Base-by-base conservation (phyloP, 306 rosid genomes). In the Herpetospermum pedunculosum region DNA sequence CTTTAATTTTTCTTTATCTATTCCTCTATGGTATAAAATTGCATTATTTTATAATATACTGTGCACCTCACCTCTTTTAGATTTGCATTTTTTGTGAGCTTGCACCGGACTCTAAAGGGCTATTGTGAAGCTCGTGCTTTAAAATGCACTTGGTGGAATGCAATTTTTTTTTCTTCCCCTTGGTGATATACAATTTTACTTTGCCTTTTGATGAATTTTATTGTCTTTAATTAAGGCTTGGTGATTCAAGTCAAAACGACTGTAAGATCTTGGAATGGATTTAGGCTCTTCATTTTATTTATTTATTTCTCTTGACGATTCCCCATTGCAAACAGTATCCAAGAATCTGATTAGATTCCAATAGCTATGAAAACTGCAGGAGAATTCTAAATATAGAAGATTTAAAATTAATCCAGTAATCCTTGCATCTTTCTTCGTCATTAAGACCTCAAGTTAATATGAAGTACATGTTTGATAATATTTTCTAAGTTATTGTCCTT, bases 401-500 rank as follows among this genome's bases (percentile, higher is more conserved):
- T n/a, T n/a, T 50, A n/a, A 7, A 50, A 6, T n/a, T n/a, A 50
- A 50, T 19, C 57, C 28, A 50, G 10, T 50, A 50, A 23, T 47
- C 21, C 52, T 47, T 47, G 52, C 57, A 50, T 50, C 19, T 19
- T 50, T 3, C 26, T 8, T 50, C 57, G 19, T 50, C 11, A n/a
- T 50, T 50, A 50, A 50, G 57, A 50, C 38, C 65, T 29, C 11
- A 26, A 26, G 11, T 55, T 25, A 55, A 55, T 55, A 29, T 58
- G 4, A 28, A 7, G 19, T 58, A 28, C 16, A 16, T 58, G 37
- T 28, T 7, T 58, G 10, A 35, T 49, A 41, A 47, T 23, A 21
- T 55, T 43, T 52, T 77, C 49, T 40, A 73, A 67, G 47, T 74
- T 30, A 55, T 73, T 34, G 63, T 32, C 44, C 30, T 60, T 76